Percentiles rank a stretch among this genome's conserved stretches.
Conservation (phyloP, 1,139 yeast species). For the Suhomyces kunorum region DNA sequence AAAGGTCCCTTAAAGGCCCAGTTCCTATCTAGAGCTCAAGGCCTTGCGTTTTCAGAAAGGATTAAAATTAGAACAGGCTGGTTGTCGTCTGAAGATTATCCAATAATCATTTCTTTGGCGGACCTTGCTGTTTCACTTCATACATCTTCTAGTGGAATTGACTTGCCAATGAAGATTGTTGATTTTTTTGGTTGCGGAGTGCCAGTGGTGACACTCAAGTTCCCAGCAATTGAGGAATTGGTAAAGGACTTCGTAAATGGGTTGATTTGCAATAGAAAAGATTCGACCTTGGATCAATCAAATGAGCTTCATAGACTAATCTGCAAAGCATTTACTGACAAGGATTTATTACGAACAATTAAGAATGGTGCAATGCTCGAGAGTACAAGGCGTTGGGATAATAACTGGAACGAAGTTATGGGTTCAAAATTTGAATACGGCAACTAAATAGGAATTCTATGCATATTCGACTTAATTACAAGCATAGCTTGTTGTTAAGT, state of each 20-base stretch:
- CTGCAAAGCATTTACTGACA: conserved; percentile 45
- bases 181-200: conserved; percentile 97
- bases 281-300: conserved; percentile 42
- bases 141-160: conserved; percentile 88
- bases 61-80: conserved; percentile 67
- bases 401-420: conserved; percentile 59
- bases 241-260: conserved; percentile 53
- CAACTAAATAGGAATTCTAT: background rate
- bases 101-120: conserved; percentile 69
- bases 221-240: conserved; percentile 69
- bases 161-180: conserved; percentile 94
- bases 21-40: conserved; percentile 49
- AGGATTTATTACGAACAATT: conserved; percentile 34
- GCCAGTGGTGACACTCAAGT: conserved; percentile 80
- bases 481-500: background rate
- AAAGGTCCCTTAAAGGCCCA: conserved; percentile 78
- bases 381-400: conserved; percentile 69
- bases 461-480: background rate
- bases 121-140: conserved; percentile 91
- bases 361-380: conserved; percentile 72
- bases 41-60: conserved; percentile 40
- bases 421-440: conserved; percentile 23
- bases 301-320: conserved; percentile 55
- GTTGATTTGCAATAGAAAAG: conserved; percentile 37
- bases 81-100: conserved; percentile 81